phyloP scores from a whole-genome alignment of 2,329 filamentous ascomycete genomes.

The Ophiosphaerella korrae region DNA sequence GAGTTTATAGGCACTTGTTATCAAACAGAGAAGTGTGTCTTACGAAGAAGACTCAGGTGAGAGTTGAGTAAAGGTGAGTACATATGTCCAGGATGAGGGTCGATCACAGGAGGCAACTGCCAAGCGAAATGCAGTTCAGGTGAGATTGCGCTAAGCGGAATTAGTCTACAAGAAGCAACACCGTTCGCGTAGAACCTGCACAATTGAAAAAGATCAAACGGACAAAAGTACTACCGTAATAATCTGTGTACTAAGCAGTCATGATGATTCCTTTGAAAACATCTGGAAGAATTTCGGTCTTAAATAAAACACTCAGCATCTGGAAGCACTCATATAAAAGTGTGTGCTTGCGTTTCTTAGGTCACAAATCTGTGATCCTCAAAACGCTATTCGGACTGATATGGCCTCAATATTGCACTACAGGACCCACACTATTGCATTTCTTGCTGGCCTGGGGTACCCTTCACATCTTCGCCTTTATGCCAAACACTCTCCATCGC shows the following conservation, averaged over 20 bases:
- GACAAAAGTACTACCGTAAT: too few species aligned
- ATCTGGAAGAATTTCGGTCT: too few species aligned
- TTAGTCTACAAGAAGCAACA: too few species aligned
- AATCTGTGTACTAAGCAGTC: too few species aligned
- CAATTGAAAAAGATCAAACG: too few species aligned
- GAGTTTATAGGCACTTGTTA: too few species aligned
- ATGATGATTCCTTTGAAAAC: too few species aligned
- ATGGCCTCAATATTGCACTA: not conserved
- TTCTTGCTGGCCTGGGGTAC: constrained; percentile 42
- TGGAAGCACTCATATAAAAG: too few species aligned
- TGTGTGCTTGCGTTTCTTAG: too few species aligned
- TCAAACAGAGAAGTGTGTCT: too few species aligned
- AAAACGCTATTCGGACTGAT: constrained; percentile 27
- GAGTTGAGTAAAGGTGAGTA: not conserved
- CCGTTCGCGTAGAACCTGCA: too few species aligned
- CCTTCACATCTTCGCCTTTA: constrained; percentile 39
- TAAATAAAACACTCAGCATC: too few species aligned
- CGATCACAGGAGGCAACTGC: not conserved
- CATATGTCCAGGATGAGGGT: not conserved
- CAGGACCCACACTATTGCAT: constrained; percentile 26
- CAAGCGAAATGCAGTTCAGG: not conserved
- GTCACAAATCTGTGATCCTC: constrained; percentile 3
- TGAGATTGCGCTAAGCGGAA: not conserved
- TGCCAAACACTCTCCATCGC: constrained; percentile 63
- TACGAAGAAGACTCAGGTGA: not conserved